Percentiles rank a stretch among this genome's conserved stretches.
These are phyloP conservation scores for Talaromyces amestolkiae DNA, from an alignment of 2,329 filamentous ascomycete genomes.

Conservation along the genomic window DNA sequence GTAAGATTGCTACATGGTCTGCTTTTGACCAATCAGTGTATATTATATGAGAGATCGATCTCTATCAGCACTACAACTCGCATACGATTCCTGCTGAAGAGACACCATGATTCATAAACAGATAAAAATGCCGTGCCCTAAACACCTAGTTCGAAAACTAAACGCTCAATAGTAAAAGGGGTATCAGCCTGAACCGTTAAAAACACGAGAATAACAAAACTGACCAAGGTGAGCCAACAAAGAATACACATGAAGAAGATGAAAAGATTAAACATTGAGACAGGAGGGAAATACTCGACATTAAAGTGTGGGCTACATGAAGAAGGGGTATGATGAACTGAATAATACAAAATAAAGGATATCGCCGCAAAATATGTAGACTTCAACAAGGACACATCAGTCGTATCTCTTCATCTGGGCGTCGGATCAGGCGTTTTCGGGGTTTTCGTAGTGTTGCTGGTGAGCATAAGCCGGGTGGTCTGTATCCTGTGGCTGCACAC, in stretches of 20 bases:
- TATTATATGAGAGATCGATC: neutral
- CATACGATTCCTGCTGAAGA: neutral
- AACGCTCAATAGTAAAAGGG: conserved; percentile 9
- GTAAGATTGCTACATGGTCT: neutral
- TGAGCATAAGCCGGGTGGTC: neutral
- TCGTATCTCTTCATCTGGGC: no score
- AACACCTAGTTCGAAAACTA: neutral
- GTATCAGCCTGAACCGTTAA: conserved; percentile 12
- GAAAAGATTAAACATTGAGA: neutral
- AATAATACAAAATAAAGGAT: neutral
- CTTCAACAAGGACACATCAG: neutral
- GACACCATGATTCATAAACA: neutral
- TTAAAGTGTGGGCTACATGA: neutral
- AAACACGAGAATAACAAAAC: neutral
- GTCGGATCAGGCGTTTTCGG: neutral
- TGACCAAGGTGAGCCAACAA: neutral
- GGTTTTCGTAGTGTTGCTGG: neutral
- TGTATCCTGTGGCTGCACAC: neutral
- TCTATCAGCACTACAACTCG: neutral
- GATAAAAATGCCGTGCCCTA: neutral
- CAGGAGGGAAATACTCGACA: neutral
- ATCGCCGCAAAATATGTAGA: neutral
- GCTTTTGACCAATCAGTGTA: neutral
- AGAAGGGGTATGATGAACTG: neutral
- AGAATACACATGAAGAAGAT: neutral